These are phyloP conservation scores for Aspergillus wentii DNA, from an alignment of 495 filamentous ascomycete species.

Conservation along the genomic window DNA sequence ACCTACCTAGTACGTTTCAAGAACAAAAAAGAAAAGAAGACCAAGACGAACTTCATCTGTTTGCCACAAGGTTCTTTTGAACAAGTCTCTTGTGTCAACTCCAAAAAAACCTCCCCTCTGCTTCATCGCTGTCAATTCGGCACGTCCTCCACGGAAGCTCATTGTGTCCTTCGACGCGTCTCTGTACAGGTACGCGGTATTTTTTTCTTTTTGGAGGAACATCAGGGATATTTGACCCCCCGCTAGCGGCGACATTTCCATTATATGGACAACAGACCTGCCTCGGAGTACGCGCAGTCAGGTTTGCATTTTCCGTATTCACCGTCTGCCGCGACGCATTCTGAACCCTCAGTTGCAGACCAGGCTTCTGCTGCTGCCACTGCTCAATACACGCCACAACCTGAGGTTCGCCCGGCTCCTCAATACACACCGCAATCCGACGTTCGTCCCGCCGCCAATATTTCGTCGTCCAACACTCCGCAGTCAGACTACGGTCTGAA, in stretches of 20 bases:
- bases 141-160: slow-evolving; percentile 19
- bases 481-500: slow-evolving; percentile 84
- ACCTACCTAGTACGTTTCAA: too few relatives aligned
- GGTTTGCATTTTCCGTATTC: slow-evolving; percentile 89
- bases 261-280: slow-evolving; percentile 80
- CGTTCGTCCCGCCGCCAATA: slow-evolving; percentile 58
- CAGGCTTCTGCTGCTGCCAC: slow-evolving; percentile 70
- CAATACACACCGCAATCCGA: slow-evolving; percentile 69
- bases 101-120: too few relatives aligned
- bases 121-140: too few relatives aligned
- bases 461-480: slow-evolving; percentile 72
- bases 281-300: slow-evolving; percentile 95
- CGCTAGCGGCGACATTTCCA: slow-evolving; percentile 21
- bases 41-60: slow-evolving; percentile 9
- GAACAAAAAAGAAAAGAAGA: slow-evolving; percentile 7
- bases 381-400: slow-evolving; percentile 42
- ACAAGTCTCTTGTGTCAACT: slow-evolving; percentile 1
- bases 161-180: slow-evolving; percentile 26
- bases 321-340: slow-evolving; percentile 62
- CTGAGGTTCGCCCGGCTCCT: slow-evolving; percentile 38
- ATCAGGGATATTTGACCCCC: slow-evolving; percentile 17
- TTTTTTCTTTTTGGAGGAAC: slow-evolving; percentile 19
- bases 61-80: too few relatives aligned
- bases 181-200: slow-evolving; percentile 18
- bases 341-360: slow-evolving; percentile 83